Conservation (phyloP, 2,329 filamentous ascomycete genomes). For the Colletotrichum melonis region DNA sequence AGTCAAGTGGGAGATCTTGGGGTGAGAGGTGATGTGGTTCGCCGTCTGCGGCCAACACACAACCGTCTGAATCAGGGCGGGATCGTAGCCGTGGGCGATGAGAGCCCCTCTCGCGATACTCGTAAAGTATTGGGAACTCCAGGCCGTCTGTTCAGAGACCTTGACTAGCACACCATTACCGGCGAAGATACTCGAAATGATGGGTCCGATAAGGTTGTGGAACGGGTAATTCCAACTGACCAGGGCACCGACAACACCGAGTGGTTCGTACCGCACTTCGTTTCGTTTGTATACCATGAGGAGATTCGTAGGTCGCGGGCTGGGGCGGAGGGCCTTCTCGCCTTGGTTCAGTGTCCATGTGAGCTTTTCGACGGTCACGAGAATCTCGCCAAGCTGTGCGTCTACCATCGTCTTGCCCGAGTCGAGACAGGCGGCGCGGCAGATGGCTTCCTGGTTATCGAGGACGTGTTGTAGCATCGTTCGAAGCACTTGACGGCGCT, state of each 20-base stretch:
- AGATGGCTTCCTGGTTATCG: conserved; percentile 89
- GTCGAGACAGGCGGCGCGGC: conserved; percentile 86
- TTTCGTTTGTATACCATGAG: conserved; percentile 97
- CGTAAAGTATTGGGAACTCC: conserved; percentile 87
- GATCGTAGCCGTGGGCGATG: conserved; percentile 82
- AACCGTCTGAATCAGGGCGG: conserved; percentile 84
- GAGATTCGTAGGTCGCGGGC: conserved; percentile 84
- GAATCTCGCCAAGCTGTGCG: conserved; percentile 91
- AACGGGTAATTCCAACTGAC: conserved; percentile 99
- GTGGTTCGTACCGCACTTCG: conserved; percentile 87
- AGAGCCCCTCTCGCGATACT: conserved; percentile 84
- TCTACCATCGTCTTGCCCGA: conserved; percentile 97
- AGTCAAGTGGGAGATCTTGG: conserved; percentile 86
- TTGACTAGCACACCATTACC: conserved; percentile 95
- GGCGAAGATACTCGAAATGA: conserved; percentile 90
- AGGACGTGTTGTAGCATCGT: conserved; percentile 86
- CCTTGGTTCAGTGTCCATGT: conserved; percentile 95
- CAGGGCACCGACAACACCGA: conserved; percentile 91
- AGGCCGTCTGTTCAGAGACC: conserved; percentile 94
- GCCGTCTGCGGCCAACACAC: conserved; percentile 91
- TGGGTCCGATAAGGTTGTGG: conserved; percentile 92
- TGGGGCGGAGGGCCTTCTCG: conserved; percentile 80
- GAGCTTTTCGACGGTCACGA: conserved; percentile 93
- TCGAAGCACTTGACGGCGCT: conserved; percentile 82
- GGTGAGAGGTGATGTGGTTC: conserved; percentile 84